Percentiles rank a stretch among this genome's conserved stretches.
These are phyloP conservation scores for Hippophae rhamnoides DNA, from an alignment of 306 rosid genomes.

Conservation along the genomic window DNA sequence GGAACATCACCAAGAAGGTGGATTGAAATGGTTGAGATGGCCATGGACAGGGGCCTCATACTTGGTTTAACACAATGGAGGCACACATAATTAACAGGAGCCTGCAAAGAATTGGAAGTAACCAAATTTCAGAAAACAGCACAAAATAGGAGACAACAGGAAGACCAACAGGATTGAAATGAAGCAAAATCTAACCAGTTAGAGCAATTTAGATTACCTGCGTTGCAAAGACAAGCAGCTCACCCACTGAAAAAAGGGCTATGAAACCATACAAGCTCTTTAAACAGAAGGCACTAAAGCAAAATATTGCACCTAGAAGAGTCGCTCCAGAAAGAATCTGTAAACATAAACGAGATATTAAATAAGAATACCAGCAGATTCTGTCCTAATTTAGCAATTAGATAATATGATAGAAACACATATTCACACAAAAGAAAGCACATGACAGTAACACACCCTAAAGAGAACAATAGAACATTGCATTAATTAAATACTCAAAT, in stretches of 20 bases:
- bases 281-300: slow-evolving; percentile 70
- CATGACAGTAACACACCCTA: not conserved
- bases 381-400: not conserved
- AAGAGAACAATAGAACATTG: too few species aligned
- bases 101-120: slow-evolving; percentile 45
- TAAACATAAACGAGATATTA: slow-evolving; percentile 23
- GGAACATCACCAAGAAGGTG: slow-evolving; percentile 92
- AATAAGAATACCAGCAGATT: slow-evolving; percentile 5
- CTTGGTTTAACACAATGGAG: slow-evolving; percentile 77
- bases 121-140: not conserved
- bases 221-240: slow-evolving; percentile 69
- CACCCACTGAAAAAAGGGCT: slow-evolving; percentile 65
- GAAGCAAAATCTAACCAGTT: slow-evolving; percentile 6
- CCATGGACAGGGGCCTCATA: slow-evolving; percentile 85
- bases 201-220: slow-evolving; percentile 44
- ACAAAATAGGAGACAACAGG: too few species aligned
- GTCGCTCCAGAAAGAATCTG: slow-evolving; percentile 88
- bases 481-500: not conserved
- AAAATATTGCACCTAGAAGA: slow-evolving; percentile 70
- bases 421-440: not conserved
- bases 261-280: slow-evolving; percentile 53
- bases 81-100: slow-evolving; percentile 82
- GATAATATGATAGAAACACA: not conserved
- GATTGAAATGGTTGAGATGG: slow-evolving; percentile 79
- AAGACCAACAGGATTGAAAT: not conserved